Evolutionary conservation across 352 stramenopile species (phyloP), one percentile per base, ranked within the genome.

Genomic region (Globisporangium recalcitrans): DNA sequence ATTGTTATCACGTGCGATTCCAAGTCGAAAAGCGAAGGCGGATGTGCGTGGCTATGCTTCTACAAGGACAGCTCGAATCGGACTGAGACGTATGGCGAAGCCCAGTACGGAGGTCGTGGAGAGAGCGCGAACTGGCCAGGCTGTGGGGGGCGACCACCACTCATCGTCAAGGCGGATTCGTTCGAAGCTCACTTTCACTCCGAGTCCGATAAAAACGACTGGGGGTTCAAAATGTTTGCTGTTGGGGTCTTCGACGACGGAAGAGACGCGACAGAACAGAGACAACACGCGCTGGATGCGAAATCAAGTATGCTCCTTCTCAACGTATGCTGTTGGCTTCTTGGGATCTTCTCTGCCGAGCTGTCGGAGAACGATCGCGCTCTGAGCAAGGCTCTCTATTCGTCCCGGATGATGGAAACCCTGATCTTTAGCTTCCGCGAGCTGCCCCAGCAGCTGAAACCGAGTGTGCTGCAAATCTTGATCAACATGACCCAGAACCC

Each of bases 201-300:
- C 1, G 84, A 96, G 59, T 74, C 69, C 1, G 89, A 73, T 19
- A 79, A 84, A n/a, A 91, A 89, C 40, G 87, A 97, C 62, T 97
- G 90, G 90, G 90, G 90, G 0, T 96, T 91, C 63, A 93, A 93
- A 52, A 68, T 97, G 1, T 95, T 78, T 42, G 87, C 83, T 13
- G 70, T 89, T 29, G 84, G 83, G 3, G 69, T 90, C 21, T 87
- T 87, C 47, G 70, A 79, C n/a, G 65, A 73, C 3, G 74, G 63
- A 54, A 60, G 64, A 52, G 31, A 26, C 24, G 14, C 4, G 16
- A 57, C 26, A 16, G 11, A 21, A 53, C 62, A 13, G 27, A 24
- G 6, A 40, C 22, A n/a, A 42, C 32, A 59, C 4, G 6, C 47
- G 10, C 5, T 52, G 2, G 42, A 64, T n/a, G 27, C 21, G 7